Percentiles rank a stretch among this genome's conserved stretches.
Conservation (phyloP, 1,139 yeast genomes). For the Yamadazyma blattariae region DNA sequence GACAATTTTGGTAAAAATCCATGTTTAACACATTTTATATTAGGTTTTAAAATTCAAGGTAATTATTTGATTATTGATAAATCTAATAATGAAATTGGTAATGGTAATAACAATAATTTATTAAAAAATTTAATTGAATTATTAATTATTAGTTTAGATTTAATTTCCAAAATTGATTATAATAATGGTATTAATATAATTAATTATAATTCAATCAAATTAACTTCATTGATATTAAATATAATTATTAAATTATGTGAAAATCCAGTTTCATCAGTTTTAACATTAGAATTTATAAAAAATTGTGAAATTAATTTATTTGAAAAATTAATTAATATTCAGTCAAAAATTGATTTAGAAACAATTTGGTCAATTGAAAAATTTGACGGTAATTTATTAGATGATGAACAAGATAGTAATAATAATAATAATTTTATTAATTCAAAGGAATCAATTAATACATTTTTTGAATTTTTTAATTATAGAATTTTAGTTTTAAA, state of each 20-base stretch:
- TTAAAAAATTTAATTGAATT: conserved; percentile 52
- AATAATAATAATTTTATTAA: conserved; percentile 30
- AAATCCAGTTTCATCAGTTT: conserved; percentile 49
- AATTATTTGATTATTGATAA: conserved; percentile 21
- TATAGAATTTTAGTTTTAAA: conserved; percentile 64
- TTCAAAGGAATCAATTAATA: conserved; percentile 37
- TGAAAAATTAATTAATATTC: conserved; percentile 48
- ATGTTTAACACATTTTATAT: conserved; percentile 67
- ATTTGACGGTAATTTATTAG: conserved; percentile 40
- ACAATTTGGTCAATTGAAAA: conserved; percentile 51
- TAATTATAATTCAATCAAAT: conserved; percentile 51
- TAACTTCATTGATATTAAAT: conserved; percentile 58
- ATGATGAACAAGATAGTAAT: conserved; percentile 8
- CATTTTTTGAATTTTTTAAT: conserved; percentile 60
- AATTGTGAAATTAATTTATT: conserved; percentile 39
- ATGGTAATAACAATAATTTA: conserved; percentile 23
- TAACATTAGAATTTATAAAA: conserved; percentile 55
- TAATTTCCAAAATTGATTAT: conserved; percentile 36
- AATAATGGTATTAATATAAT: conserved; percentile 37
- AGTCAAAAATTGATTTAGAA: conserved; percentile 49
- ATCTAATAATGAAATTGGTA: conserved; percentile 5
- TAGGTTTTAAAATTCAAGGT: conserved; percentile 59
- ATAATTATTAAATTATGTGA: conserved; percentile 59
- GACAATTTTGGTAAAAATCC: conserved; percentile 38
- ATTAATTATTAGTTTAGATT: conserved; percentile 45